These are phyloP conservation scores for Candida xiaguanensis DNA, from an alignment of 805 yeast genomes.

Conservation along the genomic window DNA sequence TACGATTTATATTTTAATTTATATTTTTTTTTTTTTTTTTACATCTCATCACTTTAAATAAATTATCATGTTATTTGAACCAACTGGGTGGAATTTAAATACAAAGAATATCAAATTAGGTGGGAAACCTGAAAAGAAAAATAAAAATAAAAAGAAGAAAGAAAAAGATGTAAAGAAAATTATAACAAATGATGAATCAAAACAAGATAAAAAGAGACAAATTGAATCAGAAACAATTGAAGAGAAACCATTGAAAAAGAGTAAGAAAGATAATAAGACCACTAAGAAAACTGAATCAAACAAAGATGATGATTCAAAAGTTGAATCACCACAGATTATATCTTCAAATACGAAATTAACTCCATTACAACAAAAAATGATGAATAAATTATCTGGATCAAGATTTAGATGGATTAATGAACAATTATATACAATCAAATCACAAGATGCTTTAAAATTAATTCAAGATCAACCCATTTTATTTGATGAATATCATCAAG, in stretches of 20 bases:
- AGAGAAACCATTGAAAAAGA: constrained; percentile 3
- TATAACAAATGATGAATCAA: constrained; percentile 7
- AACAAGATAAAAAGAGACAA: constrained; percentile 8
- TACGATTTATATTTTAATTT: neutral
- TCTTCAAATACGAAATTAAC: constrained; percentile 47
- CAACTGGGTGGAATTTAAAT: constrained; percentile 78
- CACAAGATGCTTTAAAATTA: constrained; percentile 70
- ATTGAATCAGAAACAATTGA: neutral
- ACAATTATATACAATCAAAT: constrained; percentile 84
- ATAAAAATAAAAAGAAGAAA: constrained; percentile 23
- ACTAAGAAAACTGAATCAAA: too few species aligned
- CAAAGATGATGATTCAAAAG: too few species aligned
- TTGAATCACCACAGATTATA: constrained; percentile 11
- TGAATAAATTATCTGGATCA: constrained; percentile 90
- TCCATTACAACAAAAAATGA: constrained; percentile 91
- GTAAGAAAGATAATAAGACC: constrained; percentile 7
- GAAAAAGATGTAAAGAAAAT: constrained; percentile 12
- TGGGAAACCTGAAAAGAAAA: constrained; percentile 25
- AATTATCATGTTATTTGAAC: constrained; percentile 55
- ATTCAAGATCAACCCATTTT: constrained; percentile 79
- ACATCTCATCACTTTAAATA: constrained; percentile 7
- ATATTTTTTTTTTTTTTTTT: constrained; percentile 1
- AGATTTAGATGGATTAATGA: constrained; percentile 98
- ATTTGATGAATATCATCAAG: constrained; percentile 92
- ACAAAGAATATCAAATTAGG: constrained; percentile 48